These are phyloP conservation scores for Crithidia thermophila DNA, from an alignment of 208 protist species.

Conservation along the genomic window DNA sequence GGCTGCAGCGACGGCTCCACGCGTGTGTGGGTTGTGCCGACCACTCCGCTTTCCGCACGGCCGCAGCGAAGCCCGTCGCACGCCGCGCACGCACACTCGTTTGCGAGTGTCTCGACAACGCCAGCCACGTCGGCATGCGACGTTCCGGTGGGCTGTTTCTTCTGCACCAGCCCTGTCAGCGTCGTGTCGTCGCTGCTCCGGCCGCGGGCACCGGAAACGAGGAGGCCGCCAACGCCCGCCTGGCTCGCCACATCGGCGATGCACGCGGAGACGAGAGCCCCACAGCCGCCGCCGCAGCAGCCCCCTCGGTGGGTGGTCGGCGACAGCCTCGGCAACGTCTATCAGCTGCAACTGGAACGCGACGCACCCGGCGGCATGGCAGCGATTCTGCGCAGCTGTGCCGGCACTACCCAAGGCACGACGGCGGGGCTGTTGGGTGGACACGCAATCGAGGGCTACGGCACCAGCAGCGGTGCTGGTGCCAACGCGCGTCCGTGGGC, in stretches of 20 bases:
- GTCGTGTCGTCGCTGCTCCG: slow-evolving; percentile 4
- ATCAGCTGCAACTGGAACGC: slow-evolving; percentile 59
- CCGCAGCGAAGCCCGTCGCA: too few relatives aligned
- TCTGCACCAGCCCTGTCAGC: slow-evolving; percentile 17
- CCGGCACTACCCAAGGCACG: too few relatives aligned
- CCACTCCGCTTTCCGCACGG: not conserved
- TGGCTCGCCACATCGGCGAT: too few relatives aligned
- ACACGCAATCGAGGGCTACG: not conserved
- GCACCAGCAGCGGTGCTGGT: slow-evolving; percentile 3
- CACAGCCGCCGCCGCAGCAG: not conserved
- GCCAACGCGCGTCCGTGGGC: not conserved
- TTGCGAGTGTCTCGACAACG: too few relatives aligned
- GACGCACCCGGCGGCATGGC: slow-evolving; percentile 6
- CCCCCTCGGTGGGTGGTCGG: slow-evolving; percentile 53
- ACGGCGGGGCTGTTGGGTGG: too few relatives aligned
- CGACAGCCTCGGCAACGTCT: slow-evolving; percentile 74
- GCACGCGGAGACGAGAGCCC: not conserved
- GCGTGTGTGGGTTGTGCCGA: slow-evolving; percentile 19
- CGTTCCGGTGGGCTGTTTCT: slow-evolving; percentile 16
- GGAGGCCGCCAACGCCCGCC: too few relatives aligned
- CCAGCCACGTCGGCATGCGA: not conserved
- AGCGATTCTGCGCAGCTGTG: slow-evolving; percentile 1
- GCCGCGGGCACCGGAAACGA: too few relatives aligned
- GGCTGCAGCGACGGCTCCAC: slow-evolving; percentile 40
- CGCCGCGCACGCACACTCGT: too few relatives aligned